A percentile compares a stretch with the other conserved stretches of the same genome.
phyloP scores from a whole-genome alignment of 352 stramenopile species.

The Thraustotheca clavata region DNA sequence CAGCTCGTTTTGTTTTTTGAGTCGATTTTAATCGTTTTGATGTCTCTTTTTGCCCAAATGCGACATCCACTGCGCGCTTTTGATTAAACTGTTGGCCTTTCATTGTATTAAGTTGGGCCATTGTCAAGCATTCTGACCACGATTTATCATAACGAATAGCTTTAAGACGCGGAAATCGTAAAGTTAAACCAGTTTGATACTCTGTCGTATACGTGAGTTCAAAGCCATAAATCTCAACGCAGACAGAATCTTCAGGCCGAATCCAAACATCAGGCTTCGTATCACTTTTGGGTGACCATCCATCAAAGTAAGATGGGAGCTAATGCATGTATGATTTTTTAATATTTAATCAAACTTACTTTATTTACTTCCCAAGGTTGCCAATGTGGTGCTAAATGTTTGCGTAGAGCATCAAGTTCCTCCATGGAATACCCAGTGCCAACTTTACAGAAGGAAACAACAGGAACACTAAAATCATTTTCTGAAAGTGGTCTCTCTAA shows the following conservation, averaged over 20 bases:
- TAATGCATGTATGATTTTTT: neutral
- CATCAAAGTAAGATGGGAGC: slow-evolving; percentile 52
- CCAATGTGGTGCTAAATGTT: slow-evolving; percentile 74
- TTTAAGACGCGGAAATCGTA: slow-evolving; percentile 76
- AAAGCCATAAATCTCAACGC: slow-evolving; percentile 80
- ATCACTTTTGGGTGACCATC: slow-evolving; percentile 69
- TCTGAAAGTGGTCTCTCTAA: slow-evolving; percentile 55
- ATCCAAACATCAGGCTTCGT: slow-evolving; percentile 77
- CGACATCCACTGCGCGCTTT: slow-evolving; percentile 66
- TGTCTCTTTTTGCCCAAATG: slow-evolving; percentile 51
- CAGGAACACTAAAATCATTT: slow-evolving; percentile 36
- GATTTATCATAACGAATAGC: slow-evolving; percentile 73
- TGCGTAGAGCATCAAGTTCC: slow-evolving; percentile 60
- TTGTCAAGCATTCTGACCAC: slow-evolving; percentile 72
- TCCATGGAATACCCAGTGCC: slow-evolving; percentile 78
- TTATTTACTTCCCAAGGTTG: slow-evolving; percentile 58
- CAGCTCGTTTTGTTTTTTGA: slow-evolving; percentile 11
- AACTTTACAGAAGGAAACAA: slow-evolving; percentile 69
- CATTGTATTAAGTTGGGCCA: slow-evolving; percentile 60
- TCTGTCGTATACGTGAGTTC: slow-evolving; percentile 73
- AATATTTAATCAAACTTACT: slow-evolving; percentile 22
- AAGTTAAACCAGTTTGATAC: slow-evolving; percentile 71
- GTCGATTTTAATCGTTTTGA: slow-evolving; percentile 28
- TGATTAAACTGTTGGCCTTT: slow-evolving; percentile 47
- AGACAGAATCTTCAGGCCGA: slow-evolving; percentile 67